Evolutionary conservation across 352 stramenopile species (phyloP).

Genomic region (Globisporangium acanthophoron): DNA sequence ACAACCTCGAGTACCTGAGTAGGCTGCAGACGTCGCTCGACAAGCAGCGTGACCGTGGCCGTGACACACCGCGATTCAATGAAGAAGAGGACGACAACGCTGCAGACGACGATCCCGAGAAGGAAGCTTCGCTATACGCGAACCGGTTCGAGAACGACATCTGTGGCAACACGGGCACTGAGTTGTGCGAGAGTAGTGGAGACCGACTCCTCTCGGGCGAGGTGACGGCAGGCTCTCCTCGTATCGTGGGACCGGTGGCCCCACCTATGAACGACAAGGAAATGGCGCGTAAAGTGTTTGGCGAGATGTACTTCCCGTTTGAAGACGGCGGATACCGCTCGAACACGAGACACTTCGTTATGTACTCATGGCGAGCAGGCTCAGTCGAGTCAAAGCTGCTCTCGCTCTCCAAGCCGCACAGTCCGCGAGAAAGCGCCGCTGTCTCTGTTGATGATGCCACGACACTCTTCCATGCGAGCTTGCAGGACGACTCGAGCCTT

Average conservation of each 20-base stretch:
- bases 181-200: neutral
- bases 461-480: neutral
- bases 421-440: neutral
- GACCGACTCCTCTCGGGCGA: neutral
- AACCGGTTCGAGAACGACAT: no score
- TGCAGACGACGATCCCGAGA: conserved; percentile 1
- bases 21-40: conserved; percentile 71
- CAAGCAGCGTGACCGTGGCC: conserved; percentile 46
- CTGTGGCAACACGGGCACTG: neutral
- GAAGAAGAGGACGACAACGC: conserved; percentile 64
- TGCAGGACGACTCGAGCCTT: neutral
- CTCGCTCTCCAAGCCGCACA: neutral
- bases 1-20: conserved; percentile 91
- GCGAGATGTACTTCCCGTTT: conserved; percentile 84
- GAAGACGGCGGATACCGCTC: conserved; percentile 71
- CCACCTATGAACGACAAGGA: conserved; percentile 68
- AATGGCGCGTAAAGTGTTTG: conserved; percentile 78
- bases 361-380: conserved; percentile 22
- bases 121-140: neutral
- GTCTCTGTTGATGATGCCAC: neutral
- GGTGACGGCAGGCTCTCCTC: neutral
- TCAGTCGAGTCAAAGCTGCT: conserved; percentile 25
- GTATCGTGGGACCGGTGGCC: neutral
- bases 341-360: conserved; percentile 34
- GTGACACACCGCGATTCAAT: conserved; percentile 32